Base-by-base conservation (phyloP, 148 eudicot genomes). In the Mesembryanthemum crystallinum region DNA sequence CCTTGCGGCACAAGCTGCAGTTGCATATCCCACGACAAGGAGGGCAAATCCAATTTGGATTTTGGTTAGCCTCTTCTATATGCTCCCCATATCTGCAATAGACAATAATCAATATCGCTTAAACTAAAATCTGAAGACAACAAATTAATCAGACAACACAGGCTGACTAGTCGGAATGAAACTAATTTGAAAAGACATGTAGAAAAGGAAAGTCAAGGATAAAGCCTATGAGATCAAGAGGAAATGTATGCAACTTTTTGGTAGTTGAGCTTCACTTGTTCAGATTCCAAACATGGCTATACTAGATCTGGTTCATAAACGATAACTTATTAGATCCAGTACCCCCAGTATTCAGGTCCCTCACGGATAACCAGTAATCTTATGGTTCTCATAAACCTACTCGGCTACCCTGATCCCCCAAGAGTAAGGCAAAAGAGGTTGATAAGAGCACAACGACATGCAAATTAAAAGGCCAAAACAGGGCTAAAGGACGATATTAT, bases 21-120 rank as follows among this genome's bases (percentile, higher is more conserved):
- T 92, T 94, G 76, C 98, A 94, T 65, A 94, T 94, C 81, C 94
- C 98, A 58, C 98, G 94, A 75, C 97, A 94, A 64, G 84, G 88
- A 14, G 97, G 97, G 79, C 97, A 94, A 81, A 88, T 71, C 98
- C 98, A 94, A 42, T 90, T 64, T 0, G 97, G 94, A 64, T 92
- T 92, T 78, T 85, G 80, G 21, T 85, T 89, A 72, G 97, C 96
- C 84, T 94, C 98, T 10, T 89, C 85, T 23, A 94, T 92, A 84
- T 94, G 86, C 78, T 94, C 98, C 49, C 97, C 98, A 66, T 90
- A 94, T 86, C 98, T 94, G 91, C 64, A 82, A 45, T 27, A 29
- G 51, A 69, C 51, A 75, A n/a, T 4, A 57, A 64, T 29, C 43
- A 29, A 32, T 62, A 64, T 51, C 57, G 13, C 32, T 17, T 20